Base-by-base conservation (phyloP, 495 filamentous ascomycete species). In the Podospora anserina region DNA sequence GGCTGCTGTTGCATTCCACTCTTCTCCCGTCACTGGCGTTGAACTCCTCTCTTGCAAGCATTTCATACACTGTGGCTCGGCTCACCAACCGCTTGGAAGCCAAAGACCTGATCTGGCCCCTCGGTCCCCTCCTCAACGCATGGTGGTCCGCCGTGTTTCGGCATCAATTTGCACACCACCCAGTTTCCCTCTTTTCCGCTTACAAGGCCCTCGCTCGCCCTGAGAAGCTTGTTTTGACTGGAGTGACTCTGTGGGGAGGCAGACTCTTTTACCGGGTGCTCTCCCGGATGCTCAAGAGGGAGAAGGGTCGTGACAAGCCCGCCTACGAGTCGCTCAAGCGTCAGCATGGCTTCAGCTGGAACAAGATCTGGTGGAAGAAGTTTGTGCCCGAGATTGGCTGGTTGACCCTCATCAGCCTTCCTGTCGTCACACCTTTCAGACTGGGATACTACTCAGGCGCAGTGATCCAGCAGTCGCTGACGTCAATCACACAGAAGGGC, bases 31-130 rank as follows among this genome's bases (percentile, higher is more conserved):
- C 81, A 6, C 73, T 86, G 26, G 75, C 76, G 0, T 71, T 87
- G 0, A 81, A 87, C 68, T 76, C 80, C 2, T 70, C 76, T 2
- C 77, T 86, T 19, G 77, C 83, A 0, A 19, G 84, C n/a, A 77
- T 79, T 23, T 79, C 85, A 0, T 88, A 83, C 66, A 73, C 76
- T 7, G 73, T 79, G 58, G 83, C 82, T 2, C 76, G 82, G 16
- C 72, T 78, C 55, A 85, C 83, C 3, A 68, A 85, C 76, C 78
- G 80, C 19, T 80, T 84, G 34, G 86, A 88, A 28, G 75, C 82
- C 28, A 88, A 88, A 72, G 86, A 88, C 71, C 84, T 82, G 79
- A 71, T 83, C 30, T 88, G 87, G 87, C 84, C 85, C 0, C 73
- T 78, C 2, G 82, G 75, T 20, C 85, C 84, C 71, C 82, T 88